Evolutionary conservation across 352 stramenopile species (phyloP).

Genomic region (Globisporangium sylvaticum): DNA sequence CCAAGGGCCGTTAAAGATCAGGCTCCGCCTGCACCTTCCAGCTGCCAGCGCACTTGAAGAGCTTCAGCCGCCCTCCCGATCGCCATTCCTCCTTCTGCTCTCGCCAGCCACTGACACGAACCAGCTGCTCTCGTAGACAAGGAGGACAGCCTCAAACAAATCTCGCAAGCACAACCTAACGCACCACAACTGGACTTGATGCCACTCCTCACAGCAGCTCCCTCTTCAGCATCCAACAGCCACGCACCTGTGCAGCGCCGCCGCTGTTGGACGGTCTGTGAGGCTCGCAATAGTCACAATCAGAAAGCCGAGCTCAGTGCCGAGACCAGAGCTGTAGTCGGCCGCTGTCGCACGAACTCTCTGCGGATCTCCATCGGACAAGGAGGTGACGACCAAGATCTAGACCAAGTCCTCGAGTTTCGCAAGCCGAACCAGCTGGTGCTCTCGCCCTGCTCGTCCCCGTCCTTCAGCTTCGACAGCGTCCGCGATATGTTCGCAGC

Average conservation of each 20-base stretch:
- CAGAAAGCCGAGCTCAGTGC: not conserved
- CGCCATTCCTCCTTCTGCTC: not conserved
- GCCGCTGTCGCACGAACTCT: constrained; percentile 5
- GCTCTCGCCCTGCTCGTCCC: constrained; percentile 9
- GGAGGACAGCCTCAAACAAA: not conserved
- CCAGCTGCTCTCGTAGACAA: not conserved
- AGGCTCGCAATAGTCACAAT: not conserved
- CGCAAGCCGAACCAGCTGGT: not conserved
- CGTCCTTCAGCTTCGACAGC: constrained; percentile 18
- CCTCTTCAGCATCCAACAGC: not conserved
- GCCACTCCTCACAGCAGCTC: not conserved
- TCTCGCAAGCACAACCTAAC: not conserved
- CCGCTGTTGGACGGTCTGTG: constrained; percentile 14
- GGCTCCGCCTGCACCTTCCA: not conserved
- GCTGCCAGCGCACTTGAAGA: not conserved
- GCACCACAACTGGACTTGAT: not conserved
- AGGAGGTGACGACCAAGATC: not conserved
- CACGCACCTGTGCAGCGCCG: not conserved
- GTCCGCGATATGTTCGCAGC: constrained; percentile 11
- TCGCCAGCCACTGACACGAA: not conserved
- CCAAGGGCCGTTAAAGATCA: not conserved
- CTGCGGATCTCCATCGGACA: constrained; percentile 8
- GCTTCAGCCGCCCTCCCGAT: not conserved
- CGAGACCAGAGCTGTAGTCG: not conserved
- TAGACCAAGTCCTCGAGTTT: not conserved